A percentile compares a stretch with the other conserved stretches of the same genome.
These are phyloP conservation scores for Leucaena leucocephala DNA, from an alignment of 306 rosid genomes.

Conservation along the genomic window DNA sequence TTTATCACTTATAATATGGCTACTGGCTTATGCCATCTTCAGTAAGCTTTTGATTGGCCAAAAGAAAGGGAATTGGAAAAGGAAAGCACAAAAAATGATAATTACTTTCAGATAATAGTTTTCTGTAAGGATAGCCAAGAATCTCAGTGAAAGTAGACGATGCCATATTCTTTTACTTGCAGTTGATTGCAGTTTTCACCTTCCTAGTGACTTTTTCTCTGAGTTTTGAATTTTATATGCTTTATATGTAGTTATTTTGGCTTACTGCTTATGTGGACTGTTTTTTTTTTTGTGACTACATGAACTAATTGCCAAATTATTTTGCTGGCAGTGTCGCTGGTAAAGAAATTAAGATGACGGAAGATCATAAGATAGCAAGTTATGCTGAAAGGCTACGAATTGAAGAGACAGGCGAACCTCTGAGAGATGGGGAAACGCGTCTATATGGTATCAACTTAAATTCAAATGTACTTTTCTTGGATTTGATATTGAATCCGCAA, in stretches of 20 bases:
- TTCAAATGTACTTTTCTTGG: constrained; percentile 17
- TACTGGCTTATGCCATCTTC: constrained; percentile 25
- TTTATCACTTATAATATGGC: not conserved
- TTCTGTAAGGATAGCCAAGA: too few relatives aligned
- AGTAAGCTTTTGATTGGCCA: not conserved
- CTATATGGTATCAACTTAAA: constrained; percentile 62
- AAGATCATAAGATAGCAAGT: constrained; percentile 80
- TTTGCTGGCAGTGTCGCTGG: constrained; percentile 71
- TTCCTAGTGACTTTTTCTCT: not conserved
- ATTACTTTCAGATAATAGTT: not conserved
- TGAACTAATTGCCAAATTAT: constrained; percentile 22
- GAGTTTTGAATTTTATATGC: not conserved
- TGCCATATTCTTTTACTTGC: not conserved
- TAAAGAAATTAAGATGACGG: constrained; percentile 77
- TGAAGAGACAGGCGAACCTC: constrained; percentile 75
- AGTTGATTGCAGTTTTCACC: constrained; percentile 18
- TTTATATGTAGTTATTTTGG: not conserved
- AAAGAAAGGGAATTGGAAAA: not conserved
- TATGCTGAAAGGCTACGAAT: constrained; percentile 75
- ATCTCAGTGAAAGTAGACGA: not conserved
- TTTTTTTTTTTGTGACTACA: constrained; percentile 20
- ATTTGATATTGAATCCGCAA: constrained; percentile 19
- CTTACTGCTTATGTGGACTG: not conserved
- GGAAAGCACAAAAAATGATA: not conserved
- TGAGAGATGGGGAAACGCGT: constrained; percentile 91